Evolutionary conservation across 2,329 filamentous ascomycete species (phyloP).

Genomic region (Aspergillus sp.): DNA sequence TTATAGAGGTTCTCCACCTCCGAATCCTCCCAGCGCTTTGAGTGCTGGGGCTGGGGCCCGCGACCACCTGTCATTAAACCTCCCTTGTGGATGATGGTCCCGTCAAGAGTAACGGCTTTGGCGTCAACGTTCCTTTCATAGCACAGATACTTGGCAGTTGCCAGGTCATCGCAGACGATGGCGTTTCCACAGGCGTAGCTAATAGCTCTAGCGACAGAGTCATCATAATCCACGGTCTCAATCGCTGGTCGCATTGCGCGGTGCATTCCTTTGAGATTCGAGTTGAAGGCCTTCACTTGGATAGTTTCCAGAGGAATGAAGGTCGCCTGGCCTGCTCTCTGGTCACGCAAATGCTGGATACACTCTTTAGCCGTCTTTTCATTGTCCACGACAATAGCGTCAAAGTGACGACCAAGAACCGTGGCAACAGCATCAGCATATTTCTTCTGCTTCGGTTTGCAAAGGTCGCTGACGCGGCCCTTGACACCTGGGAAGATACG

Average conservation of each 20-base stretch:
- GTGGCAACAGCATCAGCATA: conserved; percentile 91
- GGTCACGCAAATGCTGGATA: conserved; percentile 89
- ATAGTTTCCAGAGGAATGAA: conserved; percentile 98
- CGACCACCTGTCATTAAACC: conserved; percentile 96
- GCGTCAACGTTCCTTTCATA: conserved; percentile 82
- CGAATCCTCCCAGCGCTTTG: conserved; percentile 83
- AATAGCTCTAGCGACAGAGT: conserved; percentile 84
- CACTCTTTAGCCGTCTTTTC: conserved; percentile 93
- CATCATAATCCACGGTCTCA: conserved; percentile 93
- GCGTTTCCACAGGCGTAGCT: conserved; percentile 93
- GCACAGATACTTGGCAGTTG: conserved; percentile 84
- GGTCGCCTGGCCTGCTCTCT: conserved; percentile 81
- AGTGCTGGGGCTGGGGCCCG: conserved; percentile 67
- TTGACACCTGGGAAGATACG: conserved; percentile 89
- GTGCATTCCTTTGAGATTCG: conserved; percentile 83
- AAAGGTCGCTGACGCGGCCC: conserved; percentile 85
- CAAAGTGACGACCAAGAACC: conserved; percentile 87
- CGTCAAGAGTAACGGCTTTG: conserved; percentile 91
- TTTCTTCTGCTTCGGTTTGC: conserved; percentile 96
- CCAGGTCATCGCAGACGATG: conserved; percentile 85
- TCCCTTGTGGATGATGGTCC: conserved; percentile 95
- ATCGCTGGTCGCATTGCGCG: conserved; percentile 84
- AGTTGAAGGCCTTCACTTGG: conserved; percentile 87
- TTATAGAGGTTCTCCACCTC: conserved; percentile 83
- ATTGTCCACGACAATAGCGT: conserved; percentile 91